Percentiles rank a stretch among this genome's conserved stretches.
These are phyloP conservation scores for Solanum appendiculatum DNA, from an alignment of 257 asterid species.

Conservation along the genomic window DNA sequence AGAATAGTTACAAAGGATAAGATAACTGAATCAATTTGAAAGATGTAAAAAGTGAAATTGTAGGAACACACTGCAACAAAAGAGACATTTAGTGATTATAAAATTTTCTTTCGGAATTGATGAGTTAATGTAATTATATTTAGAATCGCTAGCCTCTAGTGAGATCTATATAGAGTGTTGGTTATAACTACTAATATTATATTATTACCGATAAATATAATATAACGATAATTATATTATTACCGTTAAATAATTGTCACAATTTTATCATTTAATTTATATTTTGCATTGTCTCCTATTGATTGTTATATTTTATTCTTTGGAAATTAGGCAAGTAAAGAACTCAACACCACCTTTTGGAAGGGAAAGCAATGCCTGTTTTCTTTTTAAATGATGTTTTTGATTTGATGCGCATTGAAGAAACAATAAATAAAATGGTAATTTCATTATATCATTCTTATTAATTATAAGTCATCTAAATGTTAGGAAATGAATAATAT, in stretches of 20 bases:
- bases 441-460: too few species aligned
- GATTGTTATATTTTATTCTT: background rate
- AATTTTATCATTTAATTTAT: background rate
- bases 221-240: too few species aligned
- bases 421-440: too few species aligned
- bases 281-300: background rate
- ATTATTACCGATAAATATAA: too few species aligned
- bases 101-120: too few species aligned
- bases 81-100: too few species aligned
- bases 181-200: too few species aligned
- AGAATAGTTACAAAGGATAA: background rate
- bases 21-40: background rate
- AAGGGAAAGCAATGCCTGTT: background rate
- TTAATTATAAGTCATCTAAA: too few species aligned
- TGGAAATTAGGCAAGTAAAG: background rate
- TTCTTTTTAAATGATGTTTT: background rate
- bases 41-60: too few species aligned
- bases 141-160: accelerated
- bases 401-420: background rate
- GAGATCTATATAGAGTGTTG: accelerated
- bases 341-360: background rate
- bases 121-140: too few species aligned
- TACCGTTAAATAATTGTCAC: accelerated
- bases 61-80: too few species aligned
- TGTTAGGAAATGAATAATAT: too few species aligned